phyloP scores from a whole-genome alignment of 2,329 filamentous ascomycete species.

The Cladosporium sp. region DNA sequence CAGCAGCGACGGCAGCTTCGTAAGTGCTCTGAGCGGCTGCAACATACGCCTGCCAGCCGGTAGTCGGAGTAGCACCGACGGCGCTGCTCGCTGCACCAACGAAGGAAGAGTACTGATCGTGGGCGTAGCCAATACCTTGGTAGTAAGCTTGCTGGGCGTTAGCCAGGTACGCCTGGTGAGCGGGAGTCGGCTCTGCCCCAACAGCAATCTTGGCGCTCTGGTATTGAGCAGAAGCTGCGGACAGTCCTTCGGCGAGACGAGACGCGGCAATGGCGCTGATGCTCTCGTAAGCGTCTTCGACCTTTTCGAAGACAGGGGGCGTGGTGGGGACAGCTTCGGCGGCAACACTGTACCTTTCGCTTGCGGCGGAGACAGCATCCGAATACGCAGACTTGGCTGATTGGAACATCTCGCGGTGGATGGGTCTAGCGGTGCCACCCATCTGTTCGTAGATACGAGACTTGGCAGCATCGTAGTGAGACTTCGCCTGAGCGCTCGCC shows the following conservation, averaged over 20 bases:
- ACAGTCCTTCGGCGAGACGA: conserved; percentile 62
- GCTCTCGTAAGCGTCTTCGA: conserved; percentile 47
- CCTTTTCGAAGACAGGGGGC: conserved; percentile 22
- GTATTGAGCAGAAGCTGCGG: conserved; percentile 65
- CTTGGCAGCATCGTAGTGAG: conserved; percentile 62
- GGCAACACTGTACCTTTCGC: conserved; percentile 51
- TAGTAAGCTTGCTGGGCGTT: conserved; percentile 65
- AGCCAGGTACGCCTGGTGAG: conserved; percentile 50
- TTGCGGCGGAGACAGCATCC: conserved; percentile 57
- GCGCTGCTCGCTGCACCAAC: conserved; percentile 64
- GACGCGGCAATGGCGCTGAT: conserved; percentile 64
- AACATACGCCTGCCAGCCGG: conserved; percentile 63
- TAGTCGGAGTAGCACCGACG: conserved; percentile 62
- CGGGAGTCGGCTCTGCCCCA: conserved; percentile 55
- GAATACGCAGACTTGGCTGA: conserved; percentile 65
- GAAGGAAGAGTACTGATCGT: conserved; percentile 73
- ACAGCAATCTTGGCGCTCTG: conserved; percentile 61
- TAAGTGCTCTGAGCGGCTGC: conserved; percentile 49
- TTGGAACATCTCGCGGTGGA: conserved; percentile 62
- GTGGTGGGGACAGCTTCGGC: conserved; percentile 42
- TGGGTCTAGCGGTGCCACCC: conserved; percentile 61
- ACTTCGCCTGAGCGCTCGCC: conserved; percentile 59
- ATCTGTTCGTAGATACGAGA: conserved; percentile 62
- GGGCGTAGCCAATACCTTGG: conserved; percentile 69
- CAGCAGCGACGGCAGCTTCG: conserved; percentile 28